phyloP scores from a whole-genome alignment of 805 yeast genomes.

The Schizosaccharomyces cryophilus region DNA sequence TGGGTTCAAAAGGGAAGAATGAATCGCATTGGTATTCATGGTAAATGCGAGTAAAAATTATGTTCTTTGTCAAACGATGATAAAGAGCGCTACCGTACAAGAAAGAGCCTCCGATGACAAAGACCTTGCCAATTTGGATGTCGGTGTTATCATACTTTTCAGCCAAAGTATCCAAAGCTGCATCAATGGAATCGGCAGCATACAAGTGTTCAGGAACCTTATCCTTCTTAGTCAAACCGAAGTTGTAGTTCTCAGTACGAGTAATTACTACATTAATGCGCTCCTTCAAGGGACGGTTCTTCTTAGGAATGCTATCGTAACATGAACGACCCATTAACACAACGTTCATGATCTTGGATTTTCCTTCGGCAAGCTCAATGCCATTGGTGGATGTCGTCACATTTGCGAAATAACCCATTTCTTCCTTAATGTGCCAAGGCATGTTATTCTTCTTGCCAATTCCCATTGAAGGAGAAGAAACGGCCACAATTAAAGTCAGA shows the following conservation, averaged over 20 bases:
- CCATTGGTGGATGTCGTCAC: conserved; percentile 30
- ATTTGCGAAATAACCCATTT: conserved; percentile 61
- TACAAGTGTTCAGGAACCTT: background rate
- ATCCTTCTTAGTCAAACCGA: conserved; percentile 7
- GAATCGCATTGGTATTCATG: background rate
- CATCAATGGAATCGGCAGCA: background rate
- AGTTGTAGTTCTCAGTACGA: conserved; percentile 12
- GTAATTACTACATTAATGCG: conserved; percentile 60
- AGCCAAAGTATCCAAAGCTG: conserved; percentile 3
- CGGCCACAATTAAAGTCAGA: conserved; percentile 58
- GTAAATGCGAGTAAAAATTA: conserved; percentile 1
- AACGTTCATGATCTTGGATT: conserved; percentile 23
- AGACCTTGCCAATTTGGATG: conserved; percentile 18
- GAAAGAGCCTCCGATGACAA: conserved; percentile 83
- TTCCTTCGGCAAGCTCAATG: background rate
- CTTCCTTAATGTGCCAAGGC: conserved; percentile 72
- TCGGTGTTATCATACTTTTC: conserved; percentile 15
- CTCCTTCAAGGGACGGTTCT: conserved; percentile 58
- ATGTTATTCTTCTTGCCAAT: conserved; percentile 61
- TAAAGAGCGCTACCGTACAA: conserved; percentile 36
- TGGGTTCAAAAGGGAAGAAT: background rate
- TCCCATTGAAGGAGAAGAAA: conserved; percentile 53
- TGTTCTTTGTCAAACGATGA: conserved; percentile 20
- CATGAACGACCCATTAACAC: conserved; percentile 93
- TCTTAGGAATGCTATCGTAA: conserved; percentile 77